These are phyloP conservation scores for Cytidiella melzeri DNA, from an alignment of 768 basidiomycete species.

Conservation along the genomic window DNA sequence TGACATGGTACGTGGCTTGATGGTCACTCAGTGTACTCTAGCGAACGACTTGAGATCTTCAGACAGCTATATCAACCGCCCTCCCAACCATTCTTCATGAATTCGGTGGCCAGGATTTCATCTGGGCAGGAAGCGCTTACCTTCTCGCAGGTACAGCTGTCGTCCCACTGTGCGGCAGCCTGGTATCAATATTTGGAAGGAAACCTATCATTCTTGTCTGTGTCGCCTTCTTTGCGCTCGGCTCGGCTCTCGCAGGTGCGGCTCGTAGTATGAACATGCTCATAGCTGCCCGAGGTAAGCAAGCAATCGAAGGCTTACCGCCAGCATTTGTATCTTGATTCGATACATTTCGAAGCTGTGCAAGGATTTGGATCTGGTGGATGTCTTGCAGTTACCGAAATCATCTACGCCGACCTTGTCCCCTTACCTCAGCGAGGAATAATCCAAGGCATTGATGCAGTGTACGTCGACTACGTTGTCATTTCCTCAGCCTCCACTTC, in stretches of 20 bases:
- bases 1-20: not conserved
- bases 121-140: conserved; percentile 43
- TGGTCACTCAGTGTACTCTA: no score
- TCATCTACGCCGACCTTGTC: conserved; percentile 33
- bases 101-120: conserved; percentile 31
- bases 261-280: conserved; percentile 35
- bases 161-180: conserved; percentile 33
- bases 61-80: conserved; percentile 34
- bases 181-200: conserved; percentile 36
- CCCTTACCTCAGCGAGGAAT: conserved; percentile 32
- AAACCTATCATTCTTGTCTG: conserved; percentile 26
- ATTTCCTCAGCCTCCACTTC: conserved; percentile 10
- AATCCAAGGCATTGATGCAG: conserved; percentile 24
- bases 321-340: not conserved
- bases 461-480: conserved; percentile 16
- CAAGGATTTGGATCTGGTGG: conserved; percentile 30
- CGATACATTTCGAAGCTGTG: conserved; percentile 15
- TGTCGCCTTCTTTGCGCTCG: conserved; percentile 33
- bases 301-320: not conserved
- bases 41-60: no score
- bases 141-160: conserved; percentile 35
- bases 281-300: conserved; percentile 34
- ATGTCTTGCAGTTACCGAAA: conserved; percentile 23
- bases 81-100: conserved; percentile 36
- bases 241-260: conserved; percentile 37